Base-by-base conservation (phyloP, 306 rosid genomes). In the Canavalia gladiata region DNA sequence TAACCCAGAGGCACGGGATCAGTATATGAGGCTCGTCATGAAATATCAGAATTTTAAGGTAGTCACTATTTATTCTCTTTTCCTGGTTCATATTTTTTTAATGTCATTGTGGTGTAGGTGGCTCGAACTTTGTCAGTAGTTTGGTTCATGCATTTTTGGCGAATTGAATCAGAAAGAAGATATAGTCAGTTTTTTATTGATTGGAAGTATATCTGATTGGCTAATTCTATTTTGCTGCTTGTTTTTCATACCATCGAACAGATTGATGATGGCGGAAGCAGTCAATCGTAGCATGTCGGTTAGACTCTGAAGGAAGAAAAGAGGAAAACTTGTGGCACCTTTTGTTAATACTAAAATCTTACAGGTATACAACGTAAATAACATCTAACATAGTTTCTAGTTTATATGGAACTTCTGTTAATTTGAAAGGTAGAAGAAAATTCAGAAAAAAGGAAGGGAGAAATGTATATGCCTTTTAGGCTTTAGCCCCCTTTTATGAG, bases 1-100 rank as follows among this genome's bases (percentile, higher is more conserved):
- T 30, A 62, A 74, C 59, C 90, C 90, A 4, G 94, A 90, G 76
- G 97, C 94, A 8, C 83, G 91, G 6, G 86, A 80, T 77, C 97
- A 92, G 80, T 92, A 92, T 56, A 84, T 83, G 91, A 90, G 94
- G 86, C 84, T 91, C 46, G 82, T 82, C 70, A 59, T 78, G 62
- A 88, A 87, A 54, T 88, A 82, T 76, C 81, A 86, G 31, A 91
- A 84, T 60, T 80, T 78, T 73, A 68, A 87, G 92, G 92, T 92
- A 82, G 33, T 55, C 35, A 35, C 18, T 58, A 25, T 65, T 47
- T 43, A 3, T 46, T 75, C 47, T 10, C 60, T 72, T 77, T 55
- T 45, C 25, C 39, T 50, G 72, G 33, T 0, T 0, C 72, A 12
- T 55, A 37, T 7, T 9, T 56, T 66, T 67, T 9, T 63, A 18